Evolutionary conservation across 2,329 filamentous ascomycete species (phyloP).

Genomic region (Colletotrichum truncatum): DNA sequence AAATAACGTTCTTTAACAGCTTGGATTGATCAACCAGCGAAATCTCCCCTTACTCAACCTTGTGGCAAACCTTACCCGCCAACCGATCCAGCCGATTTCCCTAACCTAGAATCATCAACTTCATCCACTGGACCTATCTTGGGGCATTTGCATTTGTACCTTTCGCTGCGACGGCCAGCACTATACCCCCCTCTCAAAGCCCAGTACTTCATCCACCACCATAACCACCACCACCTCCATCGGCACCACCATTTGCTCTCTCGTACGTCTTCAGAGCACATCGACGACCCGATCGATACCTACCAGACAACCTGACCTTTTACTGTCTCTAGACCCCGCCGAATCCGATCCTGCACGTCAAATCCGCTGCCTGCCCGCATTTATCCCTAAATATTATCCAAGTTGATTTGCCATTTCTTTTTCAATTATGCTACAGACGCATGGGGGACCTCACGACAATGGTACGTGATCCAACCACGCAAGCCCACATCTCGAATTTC

Average conservation of each 20-base stretch:
- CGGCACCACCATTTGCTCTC: constrained; percentile 13
- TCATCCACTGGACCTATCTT: constrained; percentile 6
- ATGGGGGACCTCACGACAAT: constrained; percentile 52
- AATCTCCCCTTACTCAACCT: constrained; percentile 17
- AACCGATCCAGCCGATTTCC: not conserved
- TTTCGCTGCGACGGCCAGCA: constrained; percentile 22
- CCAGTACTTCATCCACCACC: not conserved
- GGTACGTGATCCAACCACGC: constrained; percentile 39
- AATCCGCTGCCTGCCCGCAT: constrained; percentile 27
- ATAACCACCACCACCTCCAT: not conserved
- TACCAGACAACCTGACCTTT: constrained; percentile 14
- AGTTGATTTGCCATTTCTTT: constrained; percentile 22
- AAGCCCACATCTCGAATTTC: not conserved
- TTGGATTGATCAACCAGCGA: not conserved
- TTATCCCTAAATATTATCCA: constrained; percentile 5
- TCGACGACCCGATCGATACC: constrained; percentile 17
- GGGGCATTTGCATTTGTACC: constrained; percentile 20
- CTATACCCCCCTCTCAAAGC: constrained; percentile 12
- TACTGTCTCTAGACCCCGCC: constrained; percentile 30
- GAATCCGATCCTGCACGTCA: constrained; percentile 28
- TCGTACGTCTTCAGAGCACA: constrained; percentile 12
- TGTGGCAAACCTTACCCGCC: constrained; percentile 26
- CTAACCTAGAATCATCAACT: constrained; percentile 1
- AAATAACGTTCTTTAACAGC: constrained; percentile 5
- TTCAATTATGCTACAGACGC: constrained; percentile 53